Conservation (phyloP, 768 basidiomycete species). For the Tylopilus sp. region DNA sequence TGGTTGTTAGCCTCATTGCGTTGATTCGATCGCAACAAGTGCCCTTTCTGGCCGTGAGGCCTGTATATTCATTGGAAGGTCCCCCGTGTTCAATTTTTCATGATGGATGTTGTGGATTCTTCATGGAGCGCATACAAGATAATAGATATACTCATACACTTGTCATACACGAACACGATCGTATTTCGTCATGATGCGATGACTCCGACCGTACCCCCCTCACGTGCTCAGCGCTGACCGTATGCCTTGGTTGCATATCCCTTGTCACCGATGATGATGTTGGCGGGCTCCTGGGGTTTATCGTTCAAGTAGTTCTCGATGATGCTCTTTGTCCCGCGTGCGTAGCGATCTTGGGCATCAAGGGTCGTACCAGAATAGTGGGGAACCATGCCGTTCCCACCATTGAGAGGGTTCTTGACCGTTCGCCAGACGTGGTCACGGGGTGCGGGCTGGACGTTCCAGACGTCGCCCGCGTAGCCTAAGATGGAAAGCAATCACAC, state of each 20-base stretch:
- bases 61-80: too few relatives aligned
- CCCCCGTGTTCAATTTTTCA: too few relatives aligned
- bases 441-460: conserved; percentile 87
- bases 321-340: conserved; percentile 65
- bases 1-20: not conserved
- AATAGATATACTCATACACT: not conserved
- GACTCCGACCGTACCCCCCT: not conserved
- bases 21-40: not conserved
- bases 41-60: too few relatives aligned
- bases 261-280: conserved; percentile 75
- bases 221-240: conserved; percentile 21
- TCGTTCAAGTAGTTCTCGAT: conserved; percentile 63
- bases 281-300: conserved; percentile 69
- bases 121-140: not conserved
- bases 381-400: conserved; percentile 88
- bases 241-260: conserved; percentile 48
- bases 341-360: conserved; percentile 87
- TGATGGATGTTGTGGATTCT: not conserved
- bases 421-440: conserved; percentile 84
- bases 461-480: conserved; percentile 58
- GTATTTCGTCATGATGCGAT: not conserved
- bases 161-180: not conserved
- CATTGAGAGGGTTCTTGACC: conserved; percentile 75
- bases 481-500: not conserved
- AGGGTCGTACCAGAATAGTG: conserved; percentile 88